Evolutionary conservation across 1,284 basidiomycete species (phyloP).

Genomic region (Trichosporon ovoides): DNA sequence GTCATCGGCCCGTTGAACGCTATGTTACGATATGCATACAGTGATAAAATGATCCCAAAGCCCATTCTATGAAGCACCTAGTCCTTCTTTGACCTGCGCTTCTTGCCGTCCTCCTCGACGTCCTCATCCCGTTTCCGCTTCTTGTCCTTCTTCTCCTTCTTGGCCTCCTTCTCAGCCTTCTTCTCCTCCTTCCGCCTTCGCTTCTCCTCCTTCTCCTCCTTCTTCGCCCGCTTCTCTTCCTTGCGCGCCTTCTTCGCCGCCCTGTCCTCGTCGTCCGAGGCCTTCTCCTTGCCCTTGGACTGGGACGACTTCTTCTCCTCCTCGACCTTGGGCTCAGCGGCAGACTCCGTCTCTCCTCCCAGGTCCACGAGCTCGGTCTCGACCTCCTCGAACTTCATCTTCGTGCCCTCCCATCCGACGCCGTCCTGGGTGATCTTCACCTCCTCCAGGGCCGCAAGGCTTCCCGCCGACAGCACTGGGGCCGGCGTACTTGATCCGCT

Average conservation of each 20-base stretch:
- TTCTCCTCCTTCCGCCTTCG: background rate
- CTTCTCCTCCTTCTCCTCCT: constrained; percentile 17
- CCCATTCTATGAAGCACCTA: background rate
- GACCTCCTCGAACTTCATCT: constrained; percentile 32
- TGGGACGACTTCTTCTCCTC: constrained; percentile 6
- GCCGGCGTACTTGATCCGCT: constrained; percentile 16
- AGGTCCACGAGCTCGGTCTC: constrained; percentile 13
- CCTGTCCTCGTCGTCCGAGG: background rate
- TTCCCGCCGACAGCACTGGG: constrained; percentile 23
- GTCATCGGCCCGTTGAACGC: too few species aligned
- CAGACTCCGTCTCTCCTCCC: constrained; percentile 7
- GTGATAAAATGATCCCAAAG: background rate
- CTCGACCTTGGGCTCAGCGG: constrained; percentile 8
- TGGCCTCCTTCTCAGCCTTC: background rate
- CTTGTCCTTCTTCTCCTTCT: constrained; percentile 5
- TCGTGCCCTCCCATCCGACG: constrained; percentile 37
- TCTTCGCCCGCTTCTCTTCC: constrained; percentile 14
- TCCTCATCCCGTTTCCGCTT: constrained; percentile 4
- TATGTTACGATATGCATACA: constrained; percentile 6
- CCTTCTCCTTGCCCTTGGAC: constrained; percentile 5
- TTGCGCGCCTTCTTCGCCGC: constrained; percentile 19
- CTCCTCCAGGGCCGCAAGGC: constrained; percentile 28
- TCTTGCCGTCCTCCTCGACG: background rate
- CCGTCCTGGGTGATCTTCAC: constrained; percentile 29
- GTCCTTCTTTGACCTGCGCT: constrained; percentile 3